Percentiles rank a stretch among this genome's conserved stretches.
Conservation (phyloP, 1,139 yeast species). For the Diutina pseudorugosa region DNA sequence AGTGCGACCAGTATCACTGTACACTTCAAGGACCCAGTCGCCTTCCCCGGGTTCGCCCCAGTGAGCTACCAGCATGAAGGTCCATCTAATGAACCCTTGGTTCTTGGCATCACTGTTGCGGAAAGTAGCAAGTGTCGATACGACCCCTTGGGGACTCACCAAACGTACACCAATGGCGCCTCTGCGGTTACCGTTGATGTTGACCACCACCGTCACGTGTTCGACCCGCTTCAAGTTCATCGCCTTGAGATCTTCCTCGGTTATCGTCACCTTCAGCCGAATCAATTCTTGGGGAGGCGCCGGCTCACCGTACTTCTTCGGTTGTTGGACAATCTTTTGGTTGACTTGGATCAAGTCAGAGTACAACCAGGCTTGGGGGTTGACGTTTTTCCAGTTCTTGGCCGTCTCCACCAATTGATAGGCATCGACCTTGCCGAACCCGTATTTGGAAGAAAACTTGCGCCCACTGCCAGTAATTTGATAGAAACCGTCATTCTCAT, state of each 20-base stretch:
- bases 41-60: slow-evolving; percentile 90
- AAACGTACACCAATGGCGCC: slow-evolving; percentile 62
- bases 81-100: slow-evolving; percentile 71
- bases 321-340: slow-evolving; percentile 13
- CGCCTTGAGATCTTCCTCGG: slow-evolving; percentile 33
- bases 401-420: slow-evolving; percentile 65
- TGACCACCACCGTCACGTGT: slow-evolving; percentile 75
- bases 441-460: slow-evolving; percentile 74
- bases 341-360: slow-evolving; percentile 27
- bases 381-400: slow-evolving; percentile 66
- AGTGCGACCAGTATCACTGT: slow-evolving; percentile 14
- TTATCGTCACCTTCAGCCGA: slow-evolving; percentile 33
- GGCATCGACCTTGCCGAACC: slow-evolving; percentile 90
- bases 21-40: slow-evolving; percentile 66
- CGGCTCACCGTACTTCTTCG: slow-evolving; percentile 6
- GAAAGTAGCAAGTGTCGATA: slow-evolving; percentile 64
- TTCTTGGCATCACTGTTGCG: slow-evolving; percentile 46
- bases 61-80: slow-evolving; percentile 95
- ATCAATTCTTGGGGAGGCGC: slow-evolving; percentile 17
- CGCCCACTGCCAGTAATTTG: slow-evolving; percentile 50
- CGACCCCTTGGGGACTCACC: slow-evolving; percentile 63
- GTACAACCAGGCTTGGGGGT: slow-evolving; percentile 82
- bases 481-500: slow-evolving; percentile 58
- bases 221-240: slow-evolving; percentile 65
- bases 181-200: slow-evolving; percentile 50